A percentile compares a stretch with the other conserved stretches of the same genome.
Evolutionary conservation across 441 rosid genomes (phyloP).

Genomic region (Erodium chrysanthum): DNA sequence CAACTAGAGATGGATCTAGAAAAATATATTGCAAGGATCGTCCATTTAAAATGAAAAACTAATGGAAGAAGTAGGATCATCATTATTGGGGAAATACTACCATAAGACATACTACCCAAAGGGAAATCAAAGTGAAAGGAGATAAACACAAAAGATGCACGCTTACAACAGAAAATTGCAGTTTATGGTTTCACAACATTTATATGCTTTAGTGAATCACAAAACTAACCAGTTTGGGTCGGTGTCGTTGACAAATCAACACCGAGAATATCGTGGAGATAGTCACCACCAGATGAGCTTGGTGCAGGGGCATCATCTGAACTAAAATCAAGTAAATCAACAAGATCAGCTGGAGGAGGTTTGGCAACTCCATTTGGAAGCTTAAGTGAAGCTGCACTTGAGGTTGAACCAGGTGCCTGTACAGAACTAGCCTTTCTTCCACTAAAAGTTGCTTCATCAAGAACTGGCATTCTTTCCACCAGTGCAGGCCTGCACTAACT

Average conservation of each 20-base stretch:
- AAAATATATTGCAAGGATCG: too few species aligned
- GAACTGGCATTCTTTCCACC: constrained; percentile 96
- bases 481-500: constrained; percentile 58
- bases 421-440: constrained; percentile 76
- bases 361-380: constrained; percentile 85
- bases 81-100: not conserved
- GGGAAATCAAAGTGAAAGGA: too few species aligned
- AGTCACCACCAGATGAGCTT: constrained; percentile 72
- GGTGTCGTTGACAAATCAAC: constrained; percentile 51
- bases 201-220: constrained; percentile 4
- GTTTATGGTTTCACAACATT: not conserved
- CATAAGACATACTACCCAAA: too few species aligned
- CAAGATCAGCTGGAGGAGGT: constrained; percentile 67
- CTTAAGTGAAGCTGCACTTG: constrained; percentile 44
- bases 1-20: constrained; percentile 1
- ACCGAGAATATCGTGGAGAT: constrained; percentile 85
- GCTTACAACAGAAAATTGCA: too few species aligned
- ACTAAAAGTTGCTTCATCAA: constrained; percentile 90
- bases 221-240: constrained; percentile 54
- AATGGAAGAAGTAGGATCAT: not conserved
- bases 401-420: constrained; percentile 54
- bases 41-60: too few species aligned
- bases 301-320: constrained; percentile 74
- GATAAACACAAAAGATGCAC: too few species aligned
- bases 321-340: constrained; percentile 75